Evolutionary conservation across 306 rosid species (phyloP), one percentile per base, ranked within the genome.

Genomic region (Sicyos baderoa): DNA sequence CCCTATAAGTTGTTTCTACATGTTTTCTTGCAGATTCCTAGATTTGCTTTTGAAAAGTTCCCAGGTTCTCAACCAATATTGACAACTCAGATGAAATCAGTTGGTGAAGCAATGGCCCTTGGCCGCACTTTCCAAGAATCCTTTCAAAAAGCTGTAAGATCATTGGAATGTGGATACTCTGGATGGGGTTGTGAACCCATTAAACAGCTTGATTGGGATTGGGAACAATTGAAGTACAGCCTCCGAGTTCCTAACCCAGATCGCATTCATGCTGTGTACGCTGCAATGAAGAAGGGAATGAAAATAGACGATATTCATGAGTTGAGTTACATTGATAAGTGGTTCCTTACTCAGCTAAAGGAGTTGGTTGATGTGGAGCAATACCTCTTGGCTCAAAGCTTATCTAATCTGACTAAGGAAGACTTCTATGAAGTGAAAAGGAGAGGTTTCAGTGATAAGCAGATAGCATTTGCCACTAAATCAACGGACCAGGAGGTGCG

Each of bases 201-300:
- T 70, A 85, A 93, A 84, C 97, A 93, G 70, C 82, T 93, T 80
- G 88, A 85, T 58, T 79, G 83, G 89, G 95, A 90, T 67, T 86
- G 83, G 95, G 97, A 94, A 25, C 90, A 84, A 73, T 52, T 94
- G 84, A 94, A 94, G 79, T 90, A 94, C 80, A 86, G 76, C 74
- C 91, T 94, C 12, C 83, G 97, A 64, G 99, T 94, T 58, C 96
- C 99, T 62, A 90, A 82, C 75, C 99, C 97, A 0, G 97, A 94
- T 72, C 95, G 96, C 23, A 84, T 94, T 65, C 99, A 94, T 80
- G 86, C 95, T 8, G 12, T 90, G 50, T 90, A 90, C 77, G 96
- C 96, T 78, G 99, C 95, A 73, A 88, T 94, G 95, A 94, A 88
- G 85, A 90, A 80, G 79, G 99, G 97, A 54, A 94, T 90, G 99